Percentiles rank a stretch among this genome's conserved stretches.
Evolutionary conservation across 306 rosid species (phyloP).

Genomic region (Dalbergia cochinchinensis): DNA sequence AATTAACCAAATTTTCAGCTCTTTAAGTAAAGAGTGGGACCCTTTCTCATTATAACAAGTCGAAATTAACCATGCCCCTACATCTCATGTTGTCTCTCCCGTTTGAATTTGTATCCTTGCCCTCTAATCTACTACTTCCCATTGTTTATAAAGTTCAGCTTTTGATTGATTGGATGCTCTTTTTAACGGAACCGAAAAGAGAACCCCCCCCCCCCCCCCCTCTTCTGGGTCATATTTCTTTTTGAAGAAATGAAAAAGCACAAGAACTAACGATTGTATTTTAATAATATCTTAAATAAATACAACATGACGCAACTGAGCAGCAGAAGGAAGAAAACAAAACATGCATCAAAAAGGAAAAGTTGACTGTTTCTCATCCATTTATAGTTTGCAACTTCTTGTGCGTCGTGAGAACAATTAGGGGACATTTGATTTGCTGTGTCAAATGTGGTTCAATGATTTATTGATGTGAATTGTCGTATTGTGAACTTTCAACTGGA

Average conservation of each 20-base stretch:
- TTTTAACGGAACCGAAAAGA: constrained; percentile 21
- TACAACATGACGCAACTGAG: neutral
- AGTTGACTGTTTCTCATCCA: neutral
- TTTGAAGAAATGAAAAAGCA: neutral
- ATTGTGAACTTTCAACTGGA: constrained; percentile 11
- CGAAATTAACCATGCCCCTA: constrained; percentile 2
- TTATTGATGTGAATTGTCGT: constrained; percentile 12
- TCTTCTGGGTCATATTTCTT: constrained; percentile 8
- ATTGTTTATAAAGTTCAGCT: neutral
- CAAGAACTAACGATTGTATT: neutral
- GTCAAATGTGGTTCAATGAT: neutral
- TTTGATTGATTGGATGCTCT: neutral
- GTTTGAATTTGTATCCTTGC: constrained; percentile 29
- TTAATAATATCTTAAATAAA: neutral
- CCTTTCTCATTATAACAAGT: constrained; percentile 25
- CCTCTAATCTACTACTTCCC: constrained; percentile 19
- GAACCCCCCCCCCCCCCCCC: too few species aligned
- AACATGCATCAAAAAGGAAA: neutral
- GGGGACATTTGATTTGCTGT: constrained; percentile 15
- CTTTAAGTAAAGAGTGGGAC: constrained; percentile 41
- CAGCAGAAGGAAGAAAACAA: neutral
- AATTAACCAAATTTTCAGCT: constrained; percentile 33
- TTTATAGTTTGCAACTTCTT: constrained; percentile 2
- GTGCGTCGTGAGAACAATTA: neutral
- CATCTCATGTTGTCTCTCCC: constrained; percentile 1